A percentile compares a stretch with the other conserved stretches of the same genome.
phyloP scores from a whole-genome alignment of 169 alveolate genomes.

The Miamiensis avidus region DNA sequence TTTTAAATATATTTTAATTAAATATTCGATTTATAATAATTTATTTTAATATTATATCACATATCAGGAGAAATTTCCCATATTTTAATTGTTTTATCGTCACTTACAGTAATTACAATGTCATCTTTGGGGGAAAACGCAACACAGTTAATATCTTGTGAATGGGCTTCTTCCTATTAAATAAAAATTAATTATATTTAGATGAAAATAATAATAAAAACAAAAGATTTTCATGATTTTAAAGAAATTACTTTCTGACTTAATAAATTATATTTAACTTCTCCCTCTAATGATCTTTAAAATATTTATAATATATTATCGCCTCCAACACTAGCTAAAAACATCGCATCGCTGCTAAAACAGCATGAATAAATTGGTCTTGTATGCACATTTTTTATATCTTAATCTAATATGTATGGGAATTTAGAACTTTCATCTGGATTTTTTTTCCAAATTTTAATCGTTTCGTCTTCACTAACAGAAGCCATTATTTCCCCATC shows the following conservation, averaged over 20 bases:
- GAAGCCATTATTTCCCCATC: conserved; percentile 66
- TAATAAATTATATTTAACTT: conserved; percentile 1
- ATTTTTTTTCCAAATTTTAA: conserved; percentile 65
- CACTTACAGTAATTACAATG: conserved; percentile 47
- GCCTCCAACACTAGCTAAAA: conserved; percentile 59
- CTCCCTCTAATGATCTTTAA: conserved; percentile 29
- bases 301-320: conserved; percentile 55
- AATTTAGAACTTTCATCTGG: conserved; percentile 30
- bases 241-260: conserved; percentile 19
- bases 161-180: conserved; percentile 48
- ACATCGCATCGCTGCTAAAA: conserved; percentile 43
- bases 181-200: too few species aligned
- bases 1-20: too few species aligned
- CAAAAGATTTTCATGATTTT: too few species aligned
- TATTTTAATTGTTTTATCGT: conserved; percentile 50
- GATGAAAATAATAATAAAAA: too few species aligned
- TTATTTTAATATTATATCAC: too few species aligned
- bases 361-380: conserved; percentile 61
- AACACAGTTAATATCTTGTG: conserved; percentile 55
- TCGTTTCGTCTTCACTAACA: conserved; percentile 74
- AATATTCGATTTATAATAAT: too few species aligned
- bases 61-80: conserved; percentile 42
- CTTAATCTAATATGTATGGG: conserved; percentile 40
- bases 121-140: conserved; percentile 35
- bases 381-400: conserved; percentile 38